Base-by-base conservation (phyloP, 2,329 filamentous ascomycete species). In the Trichoderma koningii region DNA sequence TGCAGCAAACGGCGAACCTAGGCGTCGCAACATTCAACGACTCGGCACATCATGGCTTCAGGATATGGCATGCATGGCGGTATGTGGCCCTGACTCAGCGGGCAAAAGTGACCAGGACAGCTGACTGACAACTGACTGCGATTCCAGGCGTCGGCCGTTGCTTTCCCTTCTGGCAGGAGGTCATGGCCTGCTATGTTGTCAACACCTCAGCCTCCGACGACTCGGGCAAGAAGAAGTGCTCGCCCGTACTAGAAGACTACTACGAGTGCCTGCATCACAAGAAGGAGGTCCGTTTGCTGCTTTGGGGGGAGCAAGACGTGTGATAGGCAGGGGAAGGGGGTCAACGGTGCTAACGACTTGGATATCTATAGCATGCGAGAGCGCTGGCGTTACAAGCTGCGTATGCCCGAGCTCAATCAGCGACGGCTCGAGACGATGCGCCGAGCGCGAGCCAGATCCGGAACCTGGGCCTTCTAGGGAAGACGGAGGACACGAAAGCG, bases 141-240 rank as follows among this genome's bases (percentile, higher is more conserved):
- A 59, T 55, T 66, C 5, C 71, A 88, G 85, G 85, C 73, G 83
- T 85, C 68, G 82, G 82, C 72, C 91, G 94, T 79, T 99, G 95
- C 88, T 98, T 97, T 83, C 92, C 93, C 76, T 99, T 97, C 87
- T 99, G 95, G 95, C 95, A 99, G 82, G 95, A 99, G 81, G 88
- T 98, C 70, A 90, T 99, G 77, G 93, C 93, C 74, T 99, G 95
- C 87, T 99, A 99, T 79, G 93, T 97, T 67, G 89, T 97, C 76
- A 98, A 98, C 82, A 92, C 92, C 64, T 86, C 85, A 70, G 82
- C 89, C 69, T 90, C 94, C 64, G 90, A 93, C 74, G 83, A 87
- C 71, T 86, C 87, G 17, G 92, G 92, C 71, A 95, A 93, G 82
- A 90, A 88, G 79, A 96, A 96, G 81, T 99, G 96, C 78, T 81